A percentile compares a stretch with the other conserved stretches of the same genome.
These are phyloP conservation scores for Mycothermus thermophilus DNA, from an alignment of 495 filamentous ascomycete species.

Conservation along the genomic window DNA sequence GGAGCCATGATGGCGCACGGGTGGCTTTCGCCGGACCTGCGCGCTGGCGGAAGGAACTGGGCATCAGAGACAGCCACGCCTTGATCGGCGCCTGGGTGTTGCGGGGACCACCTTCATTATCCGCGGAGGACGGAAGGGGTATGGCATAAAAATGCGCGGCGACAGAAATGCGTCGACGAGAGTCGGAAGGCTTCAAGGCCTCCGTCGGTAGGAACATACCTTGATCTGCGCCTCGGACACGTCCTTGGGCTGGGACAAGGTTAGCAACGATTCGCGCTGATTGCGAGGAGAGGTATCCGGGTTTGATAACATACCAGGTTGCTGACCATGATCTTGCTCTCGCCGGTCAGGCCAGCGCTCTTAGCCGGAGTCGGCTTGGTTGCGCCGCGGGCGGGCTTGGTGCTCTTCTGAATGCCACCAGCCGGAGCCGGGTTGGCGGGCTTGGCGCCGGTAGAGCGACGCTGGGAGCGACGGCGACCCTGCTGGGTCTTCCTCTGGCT, in stretches of 20 bases:
- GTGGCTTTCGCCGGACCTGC: slow-evolving; percentile 6
- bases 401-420: slow-evolving; percentile 77
- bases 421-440: slow-evolving; percentile 48
- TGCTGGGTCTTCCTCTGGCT: slow-evolving; percentile 45
- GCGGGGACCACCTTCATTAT: slow-evolving; percentile 12
- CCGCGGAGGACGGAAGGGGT: slow-evolving; percentile 30
- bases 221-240: slow-evolving; percentile 91
- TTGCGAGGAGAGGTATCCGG: too few species aligned
- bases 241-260: slow-evolving; percentile 61
- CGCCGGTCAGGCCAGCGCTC: slow-evolving; percentile 42
- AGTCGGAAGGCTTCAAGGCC: slow-evolving; percentile 37
- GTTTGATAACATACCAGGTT: slow-evolving; percentile 60
- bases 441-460: slow-evolving; percentile 38
- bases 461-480: slow-evolving; percentile 38
- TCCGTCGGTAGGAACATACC: slow-evolving; percentile 91
- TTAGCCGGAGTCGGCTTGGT: slow-evolving; percentile 50
- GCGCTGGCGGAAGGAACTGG: slow-evolving; percentile 26
- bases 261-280: too few species aligned
- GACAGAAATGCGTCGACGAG: slow-evolving; percentile 36
- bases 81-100: slow-evolving; percentile 10
- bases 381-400: slow-evolving; percentile 44
- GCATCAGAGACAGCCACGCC: slow-evolving; percentile 11
- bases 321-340: slow-evolving; percentile 95
- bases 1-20: slow-evolving; percentile 12
- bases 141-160: slow-evolving; percentile 25